Evolutionary conservation across 2,329 filamentous ascomycete genomes (phyloP), one percentile per base, ranked within the genome.

Genomic region (Penicillium oxalicum): DNA sequence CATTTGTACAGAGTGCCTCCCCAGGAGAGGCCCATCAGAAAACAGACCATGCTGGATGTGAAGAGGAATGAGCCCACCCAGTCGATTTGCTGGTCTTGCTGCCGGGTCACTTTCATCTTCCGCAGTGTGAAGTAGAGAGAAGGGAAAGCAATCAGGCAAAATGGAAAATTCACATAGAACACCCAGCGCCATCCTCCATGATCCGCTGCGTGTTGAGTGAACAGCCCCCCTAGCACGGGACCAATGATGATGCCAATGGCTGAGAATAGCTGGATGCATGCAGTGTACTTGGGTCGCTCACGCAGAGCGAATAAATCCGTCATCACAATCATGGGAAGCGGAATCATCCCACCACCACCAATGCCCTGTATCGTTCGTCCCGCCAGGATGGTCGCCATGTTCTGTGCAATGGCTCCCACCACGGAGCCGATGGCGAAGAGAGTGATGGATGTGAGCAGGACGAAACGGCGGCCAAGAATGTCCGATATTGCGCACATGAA

Each of bases 331-430:
- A 68, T 61, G 26, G 67, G 66, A 5, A 72, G 54, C 0, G 60
- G 61, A 40, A 68, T 65, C 26, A 73, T 66, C 1, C 71, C 71
- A 1, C 72, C 70, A 9, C 69, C 71, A 4, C 72, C 71, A n/a
- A 71, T 56, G 4, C 72, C 72, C 53, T 75, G 71, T 5, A 75
- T 53, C 2, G 59, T 58, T 4, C 72, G 63, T 8, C 70, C 72
- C 24, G 66, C 57, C 3, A 72, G 59, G 47, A 73, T 57, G 9
- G 39, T 41, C 4, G 44, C 49, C 27, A 48, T 35, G 7, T 48
- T 40, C 5, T 53, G 41, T 6, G 51, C 40, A 32, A 46, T n/a
- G 9, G 44, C 45, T 26, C 47, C 51, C 9, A 50, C 44, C 12
- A 50, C 44, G 3, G 48, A 50, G n/a, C 51, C 51, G 5, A 50